Evolutionary conservation across 257 asterid species (phyloP), one percentile per base, ranked within the genome.

Genomic region (Solanum sejunctum): DNA sequence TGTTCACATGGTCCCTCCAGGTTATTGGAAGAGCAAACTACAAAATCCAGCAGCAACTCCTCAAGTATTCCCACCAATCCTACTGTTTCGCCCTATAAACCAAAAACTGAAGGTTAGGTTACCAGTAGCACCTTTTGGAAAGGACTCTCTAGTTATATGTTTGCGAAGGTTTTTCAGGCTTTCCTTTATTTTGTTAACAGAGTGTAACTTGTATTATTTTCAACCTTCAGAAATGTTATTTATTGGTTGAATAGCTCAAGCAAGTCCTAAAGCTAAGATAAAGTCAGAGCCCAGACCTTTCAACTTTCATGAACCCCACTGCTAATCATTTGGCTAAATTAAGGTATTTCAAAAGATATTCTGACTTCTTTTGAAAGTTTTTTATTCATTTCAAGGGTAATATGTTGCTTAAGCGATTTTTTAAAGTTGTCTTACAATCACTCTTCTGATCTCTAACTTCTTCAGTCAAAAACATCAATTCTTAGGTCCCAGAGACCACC

Each of bases 271-370:
- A 81, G 54, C 72, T 21, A 82, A 60, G 72, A 11, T 12, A 58
- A 81, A 43, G 16, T 61, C 84, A 82, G 73, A 61, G 56, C 36
- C 84, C 58, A 3, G 70, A 81, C 43, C 72, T 4, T 60, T 41
- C 84, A 82, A 82, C 84, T n/a, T 82, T 82, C 41, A 82, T 61
- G 84, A 82, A 82, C 9, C 84, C 32, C 32, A 28, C 32, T 28
- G 77, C 77, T 23, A 61, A 77, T 82, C 26, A 82, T 66, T 12
- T 82, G 77, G 84, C 84, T 28, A 82, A 82, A 66, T 18, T 61
- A 82, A 61, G 73, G 54, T 66, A 63, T 9, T 77, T 28, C 36
- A 43, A 82, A 61, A n/a, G 47, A 43, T 32, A 43, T 82, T 82
- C 60, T 0, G 43, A 23, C 18, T 28, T 58, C 73, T 21, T 43